phyloP scores from a whole-genome alignment of 2,329 filamentous ascomycete genomes.

The Arthrinium puccinioides region DNA sequence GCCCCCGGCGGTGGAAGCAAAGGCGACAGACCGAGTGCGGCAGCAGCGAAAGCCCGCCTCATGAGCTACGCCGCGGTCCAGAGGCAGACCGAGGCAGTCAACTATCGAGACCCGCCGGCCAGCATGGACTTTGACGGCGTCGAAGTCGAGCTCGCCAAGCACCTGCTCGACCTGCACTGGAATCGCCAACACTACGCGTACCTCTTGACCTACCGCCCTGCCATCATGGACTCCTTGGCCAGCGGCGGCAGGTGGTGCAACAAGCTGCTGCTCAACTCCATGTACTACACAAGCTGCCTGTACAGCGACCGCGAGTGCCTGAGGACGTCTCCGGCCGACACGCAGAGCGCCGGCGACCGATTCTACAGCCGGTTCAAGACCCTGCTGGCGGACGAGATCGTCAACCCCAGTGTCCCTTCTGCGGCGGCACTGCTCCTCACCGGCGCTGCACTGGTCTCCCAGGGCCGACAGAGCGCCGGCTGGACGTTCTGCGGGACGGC shows the following conservation, averaged over 20 bases:
- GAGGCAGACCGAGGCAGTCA: conserved; percentile 38
- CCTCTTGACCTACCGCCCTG: conserved; percentile 42
- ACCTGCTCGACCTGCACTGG: conserved; percentile 44
- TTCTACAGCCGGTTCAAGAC: conserved; percentile 38
- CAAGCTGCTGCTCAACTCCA: conserved; percentile 46
- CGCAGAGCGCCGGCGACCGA: conserved; percentile 41
- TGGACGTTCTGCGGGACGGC: conserved; percentile 53
- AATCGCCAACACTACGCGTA: conserved; percentile 44
- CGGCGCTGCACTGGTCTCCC: no score
- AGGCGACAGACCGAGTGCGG: no score
- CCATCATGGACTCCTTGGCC: conserved; percentile 47
- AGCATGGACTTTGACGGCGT: conserved; percentile 50
- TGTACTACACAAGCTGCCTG: no score
- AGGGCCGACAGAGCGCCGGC: no score
- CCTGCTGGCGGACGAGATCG: no score
- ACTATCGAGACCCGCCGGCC: conserved; percentile 27
- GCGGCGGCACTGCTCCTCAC: no score
- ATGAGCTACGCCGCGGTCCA: no score
- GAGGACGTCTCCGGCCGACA: conserved; percentile 38
- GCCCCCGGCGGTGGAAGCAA: no score
- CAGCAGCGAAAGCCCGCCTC: conserved; percentile 27
- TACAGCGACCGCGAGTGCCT: conserved; percentile 27
- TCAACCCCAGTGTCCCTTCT: no score
- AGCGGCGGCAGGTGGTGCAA: conserved; percentile 48
- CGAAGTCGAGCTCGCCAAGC: conserved; percentile 42